Evolutionary conservation across 2,329 filamentous ascomycete species (phyloP), one percentile per base, ranked within the genome.

Genomic region (Trichoderma sp.): DNA sequence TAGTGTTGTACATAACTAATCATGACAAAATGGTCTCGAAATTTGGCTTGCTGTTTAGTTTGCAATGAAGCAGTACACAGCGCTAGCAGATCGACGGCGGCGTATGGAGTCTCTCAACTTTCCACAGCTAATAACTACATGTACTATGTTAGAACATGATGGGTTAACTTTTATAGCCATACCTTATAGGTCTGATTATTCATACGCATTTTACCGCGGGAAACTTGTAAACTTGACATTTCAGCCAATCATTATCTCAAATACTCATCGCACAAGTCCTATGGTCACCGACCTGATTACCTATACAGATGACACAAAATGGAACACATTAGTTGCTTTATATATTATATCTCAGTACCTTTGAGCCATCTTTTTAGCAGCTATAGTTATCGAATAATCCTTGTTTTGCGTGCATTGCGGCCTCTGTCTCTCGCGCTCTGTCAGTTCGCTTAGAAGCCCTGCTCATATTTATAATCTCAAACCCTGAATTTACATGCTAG

Each of bases 141-240:
- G n/a, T n/a, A n/a, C 18, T 1, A 26, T 10, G 4, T 13, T 34
- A 5, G 7, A n/a, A 55, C 1, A 5, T 34, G 4, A 18, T 18
- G 8, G 34, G 54, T n/a, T 34, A 18, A 32, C 14, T 55, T 32
- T 28, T 56, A n/a, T 56, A 39, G 39, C 28, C 46, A 39, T 11
- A 21, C 10, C 37, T 63, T 63, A 52, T 18, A 54, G 39, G 21
- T 32, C 49, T 54, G 60, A 54, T 39, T 64, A 64, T 49, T 49
- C n/a, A 49, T 11, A 11, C 13, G 5, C 5, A 24, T 11, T 49
- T 10, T 49, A 24, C n/a, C 8, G 8, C 46, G 10, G 21, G 21
- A 5, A 14, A 13, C 4, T 16, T 24, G 6, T 13, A 5, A 13
- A 16, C 46, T 13, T 24, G 3, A 3, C 18, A 3, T 24, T 49